Conservation (phyloP, 2,329 filamentous ascomycete genomes). For the Penicillium frequentans region DNA sequence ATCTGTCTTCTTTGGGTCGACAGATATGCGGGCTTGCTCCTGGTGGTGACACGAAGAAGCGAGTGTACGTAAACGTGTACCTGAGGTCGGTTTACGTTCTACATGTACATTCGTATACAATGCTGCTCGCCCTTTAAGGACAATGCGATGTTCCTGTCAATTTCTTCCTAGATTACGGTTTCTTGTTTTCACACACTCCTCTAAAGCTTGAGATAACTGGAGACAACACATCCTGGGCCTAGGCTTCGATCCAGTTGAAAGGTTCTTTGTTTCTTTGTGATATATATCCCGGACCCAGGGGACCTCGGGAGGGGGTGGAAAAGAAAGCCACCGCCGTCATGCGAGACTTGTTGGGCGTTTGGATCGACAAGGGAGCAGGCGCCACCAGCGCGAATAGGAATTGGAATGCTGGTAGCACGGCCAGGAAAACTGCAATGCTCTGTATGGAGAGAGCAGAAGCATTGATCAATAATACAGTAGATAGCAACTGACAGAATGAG, state of each 20-base stretch:
- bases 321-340: slow-evolving; percentile 9
- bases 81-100: background rate
- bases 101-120: background rate
- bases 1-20: background rate
- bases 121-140: background rate
- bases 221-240: background rate
- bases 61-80: background rate
- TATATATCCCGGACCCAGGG: background rate
- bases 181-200: background rate
- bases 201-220: background rate
- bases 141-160: background rate
- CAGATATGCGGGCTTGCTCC: background rate
- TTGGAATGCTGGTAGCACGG: background rate
- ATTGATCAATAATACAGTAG: no score
- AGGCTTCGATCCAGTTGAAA: background rate
- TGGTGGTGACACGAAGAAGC: background rate
- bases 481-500: background rate
- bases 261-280: background rate
- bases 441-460: background rate
- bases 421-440: background rate
- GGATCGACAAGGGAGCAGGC: background rate
- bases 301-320: background rate
- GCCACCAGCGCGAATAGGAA: background rate
- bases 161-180: background rate
- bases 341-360: background rate